Conservation (phyloP, 768 basidiomycete genomes). For the Paxillus ammoniavirescens region DNA sequence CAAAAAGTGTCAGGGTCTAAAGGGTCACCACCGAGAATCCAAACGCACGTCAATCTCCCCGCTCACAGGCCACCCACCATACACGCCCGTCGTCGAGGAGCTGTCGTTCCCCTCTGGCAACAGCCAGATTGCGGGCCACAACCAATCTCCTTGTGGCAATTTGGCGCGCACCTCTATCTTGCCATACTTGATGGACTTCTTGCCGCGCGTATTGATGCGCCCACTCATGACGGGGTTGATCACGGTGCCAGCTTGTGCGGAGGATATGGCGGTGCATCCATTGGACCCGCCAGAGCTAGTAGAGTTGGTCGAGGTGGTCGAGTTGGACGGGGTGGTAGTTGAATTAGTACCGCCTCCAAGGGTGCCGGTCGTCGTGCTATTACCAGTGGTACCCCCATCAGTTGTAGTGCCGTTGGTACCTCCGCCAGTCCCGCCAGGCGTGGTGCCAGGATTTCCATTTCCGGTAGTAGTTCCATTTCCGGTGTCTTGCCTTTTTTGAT, state of each 20-base stretch:
- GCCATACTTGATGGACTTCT: constrained; percentile 50
- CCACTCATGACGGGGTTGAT: constrained; percentile 58
- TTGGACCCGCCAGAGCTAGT: constrained; percentile 15
- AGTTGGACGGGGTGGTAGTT: constrained; percentile 14
- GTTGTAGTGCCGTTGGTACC: not conserved
- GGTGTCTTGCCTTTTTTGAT: constrained; percentile 27
- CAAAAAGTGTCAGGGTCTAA: not conserved
- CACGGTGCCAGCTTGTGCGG: constrained; percentile 28
- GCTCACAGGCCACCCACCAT: constrained; percentile 46
- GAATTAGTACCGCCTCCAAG: constrained; percentile 9
- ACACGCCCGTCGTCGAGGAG: constrained; percentile 19
- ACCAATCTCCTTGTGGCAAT: constrained; percentile 52
- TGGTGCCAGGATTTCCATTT: constrained; percentile 30
- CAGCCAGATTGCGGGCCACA: constrained; percentile 35
- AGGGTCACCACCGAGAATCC: not conserved
- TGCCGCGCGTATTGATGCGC: constrained; percentile 50
- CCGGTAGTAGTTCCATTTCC: constrained; percentile 16
- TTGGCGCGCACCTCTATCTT: constrained; percentile 61
- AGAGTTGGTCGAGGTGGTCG: constrained; percentile 5
- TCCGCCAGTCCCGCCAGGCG: not conserved
- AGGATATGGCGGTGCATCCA: constrained; percentile 44
- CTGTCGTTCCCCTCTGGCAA: constrained; percentile 25
- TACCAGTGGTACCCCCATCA: not conserved
- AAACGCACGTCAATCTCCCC: constrained; percentile 58
- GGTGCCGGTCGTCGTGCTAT: not conserved